These are phyloP conservation scores for Eucalyptus victrix DNA, from an alignment of 345 rosid genomes.

Conservation along the genomic window DNA sequence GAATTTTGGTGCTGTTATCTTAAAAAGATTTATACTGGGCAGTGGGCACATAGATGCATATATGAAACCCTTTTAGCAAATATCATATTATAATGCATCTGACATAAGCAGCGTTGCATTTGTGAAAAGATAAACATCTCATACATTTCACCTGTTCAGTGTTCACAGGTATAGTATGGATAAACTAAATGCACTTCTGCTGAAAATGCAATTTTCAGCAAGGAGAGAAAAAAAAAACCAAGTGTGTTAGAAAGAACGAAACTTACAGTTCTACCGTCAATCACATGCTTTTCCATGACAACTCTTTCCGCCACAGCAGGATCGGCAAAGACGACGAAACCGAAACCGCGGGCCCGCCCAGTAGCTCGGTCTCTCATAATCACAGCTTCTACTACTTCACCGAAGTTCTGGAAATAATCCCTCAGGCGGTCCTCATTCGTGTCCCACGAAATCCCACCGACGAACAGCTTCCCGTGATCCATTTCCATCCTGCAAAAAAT, in stretches of 20 bases:
- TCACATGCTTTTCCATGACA: conserved; percentile 58
- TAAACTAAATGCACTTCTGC: neutral
- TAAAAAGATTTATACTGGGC: neutral
- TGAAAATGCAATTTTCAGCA: neutral
- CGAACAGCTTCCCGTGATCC: conserved; percentile 83
- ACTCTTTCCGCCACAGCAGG: conserved; percentile 76
- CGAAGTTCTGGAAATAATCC: conserved; percentile 69
- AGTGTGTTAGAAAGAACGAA: neutral
- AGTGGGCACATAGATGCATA: neutral
- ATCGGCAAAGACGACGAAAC: conserved; percentile 78
- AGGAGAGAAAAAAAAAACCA: neutral
- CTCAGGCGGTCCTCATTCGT: conserved; percentile 83
- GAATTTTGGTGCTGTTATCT: neutral
- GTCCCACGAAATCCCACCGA: conserved; percentile 97
- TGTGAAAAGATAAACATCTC: neutral
- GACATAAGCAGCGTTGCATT: neutral
- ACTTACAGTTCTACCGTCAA: conserved; percentile 79
- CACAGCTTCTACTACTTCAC: conserved; percentile 77
- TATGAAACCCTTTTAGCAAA: neutral
- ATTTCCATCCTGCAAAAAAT: conserved; percentile 46
- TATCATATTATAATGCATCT: neutral
- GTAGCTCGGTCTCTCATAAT: conserved; percentile 93
- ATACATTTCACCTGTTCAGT: neutral
- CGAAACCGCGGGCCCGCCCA: conserved; percentile 94
- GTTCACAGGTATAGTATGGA: neutral